Evolutionary conservation across 768 basidiomycete species (phyloP).

Genomic region (Nidularia pulvinata): DNA sequence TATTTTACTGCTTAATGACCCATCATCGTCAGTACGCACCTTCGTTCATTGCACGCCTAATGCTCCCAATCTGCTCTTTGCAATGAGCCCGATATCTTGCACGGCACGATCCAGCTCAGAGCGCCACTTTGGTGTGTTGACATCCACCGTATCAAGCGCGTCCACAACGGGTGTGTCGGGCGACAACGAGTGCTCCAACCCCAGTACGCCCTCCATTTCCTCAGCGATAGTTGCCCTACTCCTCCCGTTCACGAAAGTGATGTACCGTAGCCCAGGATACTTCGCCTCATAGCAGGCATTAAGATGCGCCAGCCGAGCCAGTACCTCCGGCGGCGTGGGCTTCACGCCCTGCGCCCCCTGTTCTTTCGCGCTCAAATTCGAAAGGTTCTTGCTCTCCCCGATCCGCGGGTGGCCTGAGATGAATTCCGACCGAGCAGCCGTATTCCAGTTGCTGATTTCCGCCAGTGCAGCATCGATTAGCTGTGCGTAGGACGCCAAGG

Average conservation of each 20-base stretch:
- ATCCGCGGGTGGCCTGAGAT: slow-evolving; percentile 89
- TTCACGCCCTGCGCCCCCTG: slow-evolving; percentile 54
- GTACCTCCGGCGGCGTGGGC: slow-evolving; percentile 72
- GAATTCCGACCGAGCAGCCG: slow-evolving; percentile 55
- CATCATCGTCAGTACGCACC: not conserved
- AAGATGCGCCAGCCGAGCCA: slow-evolving; percentile 70
- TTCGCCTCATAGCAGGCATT: slow-evolving; percentile 75
- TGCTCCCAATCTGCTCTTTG: slow-evolving; percentile 59
- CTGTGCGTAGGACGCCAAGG: slow-evolving; percentile 40
- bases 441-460: slow-evolving; percentile 53
- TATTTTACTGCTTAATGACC: too few relatives aligned
- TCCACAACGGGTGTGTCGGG: slow-evolving; percentile 36
- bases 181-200: slow-evolving; percentile 47
- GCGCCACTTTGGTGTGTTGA: slow-evolving; percentile 51
- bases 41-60: slow-evolving; percentile 33
- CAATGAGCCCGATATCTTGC: slow-evolving; percentile 73
- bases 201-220: slow-evolving; percentile 77
- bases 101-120: slow-evolving; percentile 74
- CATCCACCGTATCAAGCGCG: slow-evolving; percentile 32
- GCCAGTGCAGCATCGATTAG: slow-evolving; percentile 56
- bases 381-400: slow-evolving; percentile 78
- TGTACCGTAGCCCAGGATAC: slow-evolving; percentile 81
- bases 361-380: slow-evolving; percentile 75
- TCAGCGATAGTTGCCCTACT: slow-evolving; percentile 66
- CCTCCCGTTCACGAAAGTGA: slow-evolving; percentile 92